These are phyloP conservation scores for Lepiota brunneoincarnata DNA, from an alignment of 768 basidiomycete species.

Conservation along the genomic window DNA sequence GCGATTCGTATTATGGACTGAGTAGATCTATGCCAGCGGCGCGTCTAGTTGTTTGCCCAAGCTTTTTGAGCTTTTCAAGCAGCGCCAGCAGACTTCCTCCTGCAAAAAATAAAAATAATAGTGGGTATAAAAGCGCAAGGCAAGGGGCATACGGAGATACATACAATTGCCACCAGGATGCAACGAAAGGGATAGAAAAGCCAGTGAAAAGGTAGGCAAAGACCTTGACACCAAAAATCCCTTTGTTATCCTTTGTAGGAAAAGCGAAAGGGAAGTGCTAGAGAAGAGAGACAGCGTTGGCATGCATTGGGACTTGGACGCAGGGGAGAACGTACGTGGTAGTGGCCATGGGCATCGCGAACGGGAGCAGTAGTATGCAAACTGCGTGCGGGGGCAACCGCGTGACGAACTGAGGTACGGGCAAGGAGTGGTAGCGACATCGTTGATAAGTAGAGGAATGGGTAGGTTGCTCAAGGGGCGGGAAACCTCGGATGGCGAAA, in stretches of 20 bases:
- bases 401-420: conserved; percentile 37
- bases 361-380: conserved; percentile 40
- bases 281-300: conserved; percentile 12
- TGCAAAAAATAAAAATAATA: conserved; percentile 18
- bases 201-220: conserved; percentile 46
- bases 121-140: neutral
- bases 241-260: conserved; percentile 45
- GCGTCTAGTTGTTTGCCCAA: too few relatives aligned
- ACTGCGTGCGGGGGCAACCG: conserved; percentile 26
- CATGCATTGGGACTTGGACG: neutral
- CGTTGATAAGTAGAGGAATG: conserved; percentile 7
- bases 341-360: conserved; percentile 51
- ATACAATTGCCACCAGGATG: conserved; percentile 62
- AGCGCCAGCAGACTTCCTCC: conserved; percentile 40
- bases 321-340: conserved; percentile 44
- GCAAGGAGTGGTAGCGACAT: conserved; percentile 43
- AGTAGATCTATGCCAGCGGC: too few relatives aligned
- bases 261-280: conserved; percentile 58
- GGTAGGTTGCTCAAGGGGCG: too few relatives aligned
- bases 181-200: conserved; percentile 67
- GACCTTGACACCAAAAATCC: conserved; percentile 49
- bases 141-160: conserved; percentile 24
- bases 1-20: neutral
- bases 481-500: too few relatives aligned
- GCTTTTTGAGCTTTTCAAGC: conserved; percentile 12